phyloP scores from a whole-genome alignment of 345 rosid species.

The Syzygium grande region DNA sequence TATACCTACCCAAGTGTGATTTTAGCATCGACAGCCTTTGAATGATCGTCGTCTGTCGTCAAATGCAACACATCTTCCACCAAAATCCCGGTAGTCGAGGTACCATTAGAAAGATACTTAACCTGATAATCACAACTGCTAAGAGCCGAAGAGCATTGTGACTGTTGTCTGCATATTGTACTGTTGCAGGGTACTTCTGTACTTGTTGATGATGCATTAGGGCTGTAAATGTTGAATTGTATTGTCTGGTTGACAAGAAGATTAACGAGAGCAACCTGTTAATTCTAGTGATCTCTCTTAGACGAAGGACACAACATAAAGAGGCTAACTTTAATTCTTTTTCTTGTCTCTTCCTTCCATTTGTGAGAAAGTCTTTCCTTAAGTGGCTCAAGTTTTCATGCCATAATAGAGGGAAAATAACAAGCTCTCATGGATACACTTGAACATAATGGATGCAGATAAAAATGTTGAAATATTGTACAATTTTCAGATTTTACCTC shows the following conservation, averaged over 20 bases:
- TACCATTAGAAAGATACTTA: constrained; percentile 58
- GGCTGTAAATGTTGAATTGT: constrained; percentile 59
- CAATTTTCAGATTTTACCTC: not conserved
- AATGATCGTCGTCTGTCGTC: constrained; percentile 22
- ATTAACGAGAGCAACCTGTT: not conserved
- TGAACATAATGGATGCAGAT: not conserved
- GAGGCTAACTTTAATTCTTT: not conserved
- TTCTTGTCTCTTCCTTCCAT: not conserved
- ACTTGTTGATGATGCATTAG: constrained; percentile 62
- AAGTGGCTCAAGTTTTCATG: not conserved
- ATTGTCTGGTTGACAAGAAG: constrained; percentile 24
- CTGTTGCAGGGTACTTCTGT: constrained; percentile 52
- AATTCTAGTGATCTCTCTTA: not conserved
- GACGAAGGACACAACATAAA: not conserved
- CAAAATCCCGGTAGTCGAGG: constrained; percentile 58
- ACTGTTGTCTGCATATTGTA: constrained; percentile 27
- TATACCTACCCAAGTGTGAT: constrained; percentile 58
- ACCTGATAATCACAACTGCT: constrained; percentile 58
- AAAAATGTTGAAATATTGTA: not conserved
- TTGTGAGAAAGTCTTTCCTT: not conserved
- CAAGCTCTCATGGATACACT: not conserved
- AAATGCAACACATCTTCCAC: constrained; percentile 72
- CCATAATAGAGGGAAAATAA: not conserved
- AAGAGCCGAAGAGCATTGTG: constrained; percentile 38
- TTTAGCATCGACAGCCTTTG: constrained; percentile 33